Evolutionary conservation across 1,284 basidiomycete species (phyloP).

Genomic region (Pseudozyma tsukubaensis): DNA sequence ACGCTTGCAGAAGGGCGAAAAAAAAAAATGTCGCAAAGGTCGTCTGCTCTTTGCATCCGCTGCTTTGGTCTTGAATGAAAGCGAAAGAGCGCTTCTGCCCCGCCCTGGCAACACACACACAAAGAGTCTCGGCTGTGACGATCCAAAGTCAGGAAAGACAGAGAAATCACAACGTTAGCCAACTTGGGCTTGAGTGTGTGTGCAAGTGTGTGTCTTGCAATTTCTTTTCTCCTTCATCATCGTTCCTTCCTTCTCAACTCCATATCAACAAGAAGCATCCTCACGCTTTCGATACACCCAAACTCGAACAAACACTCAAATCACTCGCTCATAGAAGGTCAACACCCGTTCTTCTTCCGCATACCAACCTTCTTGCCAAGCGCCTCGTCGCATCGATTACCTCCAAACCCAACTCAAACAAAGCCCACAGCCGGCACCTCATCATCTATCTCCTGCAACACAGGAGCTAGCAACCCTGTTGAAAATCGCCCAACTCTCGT

Average conservation of each 20-base stretch:
- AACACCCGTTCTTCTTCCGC: slow-evolving; percentile 1
- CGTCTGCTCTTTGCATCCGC: slow-evolving; percentile 9
- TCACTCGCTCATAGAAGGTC: not conserved
- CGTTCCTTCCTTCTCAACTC: not conserved
- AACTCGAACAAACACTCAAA: no score
- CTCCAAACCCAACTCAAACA: not conserved
- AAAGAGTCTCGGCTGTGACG: not conserved
- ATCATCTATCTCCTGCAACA: slow-evolving; percentile 36
- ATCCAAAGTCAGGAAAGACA: no score
- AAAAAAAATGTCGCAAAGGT: slow-evolving; percentile 11
- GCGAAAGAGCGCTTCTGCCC: slow-evolving; percentile 4
- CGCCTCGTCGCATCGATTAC: slow-evolving; percentile 5
- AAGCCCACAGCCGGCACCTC: slow-evolving; percentile 39
- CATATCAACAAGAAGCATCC: slow-evolving; percentile 3
- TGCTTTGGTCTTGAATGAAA: not conserved
- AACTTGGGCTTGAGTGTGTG: no score
- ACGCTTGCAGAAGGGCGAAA: not conserved
- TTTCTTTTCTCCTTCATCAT: slow-evolving; percentile 2
- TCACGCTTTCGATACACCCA: not conserved
- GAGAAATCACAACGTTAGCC: no score
- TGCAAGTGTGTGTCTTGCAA: not conserved
- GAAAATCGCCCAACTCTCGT: slow-evolving; percentile 30
- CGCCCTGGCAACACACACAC: not conserved
- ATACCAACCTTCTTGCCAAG: not conserved
- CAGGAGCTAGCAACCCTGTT: slow-evolving; percentile 56